Evolutionary conservation across 257 asterid genomes (phyloP).

Genomic region (Petunia secreta): DNA sequence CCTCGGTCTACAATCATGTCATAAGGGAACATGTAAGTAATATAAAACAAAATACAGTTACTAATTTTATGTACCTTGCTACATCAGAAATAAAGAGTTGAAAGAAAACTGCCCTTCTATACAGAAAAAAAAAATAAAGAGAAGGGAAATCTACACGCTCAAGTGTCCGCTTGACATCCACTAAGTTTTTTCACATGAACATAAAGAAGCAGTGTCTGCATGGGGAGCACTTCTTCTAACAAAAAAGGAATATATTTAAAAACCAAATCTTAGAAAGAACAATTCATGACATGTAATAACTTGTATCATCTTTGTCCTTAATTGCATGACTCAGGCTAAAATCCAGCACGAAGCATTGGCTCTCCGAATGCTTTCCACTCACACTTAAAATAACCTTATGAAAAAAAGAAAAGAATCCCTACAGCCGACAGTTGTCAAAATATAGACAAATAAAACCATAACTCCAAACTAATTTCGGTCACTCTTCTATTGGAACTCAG

Average conservation of each 20-base stretch:
- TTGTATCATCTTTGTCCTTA: background rate
- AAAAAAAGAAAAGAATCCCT: background rate
- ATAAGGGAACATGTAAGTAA: background rate
- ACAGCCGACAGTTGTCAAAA: background rate
- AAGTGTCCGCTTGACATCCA: background rate
- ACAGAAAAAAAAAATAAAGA: background rate
- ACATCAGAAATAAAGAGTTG: background rate
- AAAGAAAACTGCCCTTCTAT: constrained; percentile 1
- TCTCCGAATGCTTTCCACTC: background rate
- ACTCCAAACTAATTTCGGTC: background rate
- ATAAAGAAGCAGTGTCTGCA: background rate
- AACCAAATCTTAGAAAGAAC: background rate
- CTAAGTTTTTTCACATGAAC: background rate
- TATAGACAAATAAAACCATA: background rate
- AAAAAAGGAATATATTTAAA: background rate
- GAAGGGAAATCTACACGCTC: background rate
- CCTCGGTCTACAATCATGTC: background rate
- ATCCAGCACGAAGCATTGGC: background rate
- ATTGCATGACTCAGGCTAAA: background rate
- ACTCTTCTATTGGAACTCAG: constrained; percentile 8
- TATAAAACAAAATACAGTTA: background rate
- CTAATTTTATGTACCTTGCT: background rate
- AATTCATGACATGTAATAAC: background rate
- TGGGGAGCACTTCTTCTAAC: background rate
- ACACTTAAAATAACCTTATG: background rate